Evolutionary conservation across 2,329 filamentous ascomycete species (phyloP).

Genomic region (Emmonsia crescens): DNA sequence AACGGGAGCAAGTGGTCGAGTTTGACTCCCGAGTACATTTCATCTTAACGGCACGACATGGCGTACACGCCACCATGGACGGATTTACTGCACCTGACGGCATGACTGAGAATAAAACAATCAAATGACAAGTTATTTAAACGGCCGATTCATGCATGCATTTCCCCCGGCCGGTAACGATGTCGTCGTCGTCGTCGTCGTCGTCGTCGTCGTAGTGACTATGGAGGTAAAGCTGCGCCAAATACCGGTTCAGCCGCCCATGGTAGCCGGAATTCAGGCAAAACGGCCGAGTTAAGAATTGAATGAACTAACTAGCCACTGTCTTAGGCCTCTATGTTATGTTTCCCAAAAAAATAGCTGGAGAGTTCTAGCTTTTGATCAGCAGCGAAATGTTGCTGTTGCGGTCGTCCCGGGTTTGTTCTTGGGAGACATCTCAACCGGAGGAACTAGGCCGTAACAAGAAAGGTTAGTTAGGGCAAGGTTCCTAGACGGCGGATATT

Average conservation of each 20-base stretch:
- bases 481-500: neutral
- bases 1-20: constrained; percentile 26
- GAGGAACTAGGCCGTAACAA: neutral
- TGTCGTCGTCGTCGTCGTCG: neutral
- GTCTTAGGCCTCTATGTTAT: neutral
- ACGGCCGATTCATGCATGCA: neutral
- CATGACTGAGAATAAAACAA: neutral
- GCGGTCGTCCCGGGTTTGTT: neutral
- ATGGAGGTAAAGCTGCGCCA: neutral
- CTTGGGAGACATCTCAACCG: neutral
- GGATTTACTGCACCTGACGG: neutral
- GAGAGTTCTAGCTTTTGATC: neutral
- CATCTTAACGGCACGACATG: constrained; percentile 33
- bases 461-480: neutral
- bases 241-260: neutral
- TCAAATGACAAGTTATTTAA: neutral
- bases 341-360: neutral
- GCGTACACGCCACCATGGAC: constrained; percentile 23
- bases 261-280: neutral
- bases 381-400: neutral
- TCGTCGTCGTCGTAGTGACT: neutral
- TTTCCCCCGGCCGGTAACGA: neutral
- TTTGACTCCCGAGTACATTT: constrained; percentile 22
- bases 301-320: neutral
- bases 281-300: neutral